These are phyloP conservation scores for Bassia scoparia DNA, from an alignment of 148 eudicot genomes.

Conservation along the genomic window DNA sequence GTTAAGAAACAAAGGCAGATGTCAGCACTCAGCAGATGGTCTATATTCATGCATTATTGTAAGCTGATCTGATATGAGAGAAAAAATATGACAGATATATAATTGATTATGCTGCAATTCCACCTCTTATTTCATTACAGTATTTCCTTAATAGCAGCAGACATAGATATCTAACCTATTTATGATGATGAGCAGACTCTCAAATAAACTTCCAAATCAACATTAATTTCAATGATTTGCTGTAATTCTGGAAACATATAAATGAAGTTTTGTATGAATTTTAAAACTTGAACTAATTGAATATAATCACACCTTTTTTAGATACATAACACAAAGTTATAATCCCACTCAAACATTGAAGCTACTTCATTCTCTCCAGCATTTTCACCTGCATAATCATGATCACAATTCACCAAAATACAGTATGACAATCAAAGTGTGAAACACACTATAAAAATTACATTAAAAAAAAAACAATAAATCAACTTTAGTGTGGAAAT, in stretches of 20 bases:
- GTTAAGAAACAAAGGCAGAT: constrained; percentile 2
- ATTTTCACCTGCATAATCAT: constrained; percentile 33
- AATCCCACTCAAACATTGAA: constrained; percentile 21
- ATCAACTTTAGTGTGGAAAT: constrained; percentile 6
- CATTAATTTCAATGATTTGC: too few species aligned
- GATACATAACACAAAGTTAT: constrained; percentile 26
- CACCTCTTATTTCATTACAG: constrained; percentile 5
- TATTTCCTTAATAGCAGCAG: constrained; percentile 11
- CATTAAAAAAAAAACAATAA: not conserved
- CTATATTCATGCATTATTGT: constrained; percentile 3
- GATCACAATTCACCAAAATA: constrained; percentile 25
- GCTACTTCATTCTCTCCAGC: constrained; percentile 26
- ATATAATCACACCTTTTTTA: constrained; percentile 27
- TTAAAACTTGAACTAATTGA: not conserved
- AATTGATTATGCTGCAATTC: not conserved
- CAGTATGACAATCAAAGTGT: constrained; percentile 20
- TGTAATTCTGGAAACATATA: too few species aligned
- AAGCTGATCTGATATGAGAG: too few species aligned
- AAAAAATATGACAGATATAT: constrained; percentile 1
- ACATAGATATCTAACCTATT: constrained; percentile 11
- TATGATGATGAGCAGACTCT: not conserved
- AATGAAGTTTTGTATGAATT: not conserved
- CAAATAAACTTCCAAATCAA: not conserved
- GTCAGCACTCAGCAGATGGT: constrained; percentile 19
- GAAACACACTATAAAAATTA: constrained; percentile 22